Evolutionary conservation across 2,329 filamentous ascomycete species (phyloP).

Genomic region (Apiospora hydei): DNA sequence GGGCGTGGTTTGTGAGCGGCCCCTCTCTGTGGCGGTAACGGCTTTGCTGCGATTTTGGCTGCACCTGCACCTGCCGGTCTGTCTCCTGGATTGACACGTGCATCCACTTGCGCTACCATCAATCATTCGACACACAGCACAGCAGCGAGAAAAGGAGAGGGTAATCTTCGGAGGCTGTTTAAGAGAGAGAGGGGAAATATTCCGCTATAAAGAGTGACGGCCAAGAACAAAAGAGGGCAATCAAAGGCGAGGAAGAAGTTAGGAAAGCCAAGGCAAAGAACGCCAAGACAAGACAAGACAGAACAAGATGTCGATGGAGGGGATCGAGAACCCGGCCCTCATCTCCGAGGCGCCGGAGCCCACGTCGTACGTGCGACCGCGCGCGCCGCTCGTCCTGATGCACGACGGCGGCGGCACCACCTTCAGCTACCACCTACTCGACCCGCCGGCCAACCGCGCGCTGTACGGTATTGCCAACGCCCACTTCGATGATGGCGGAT

Average conservation of each 20-base stretch:
- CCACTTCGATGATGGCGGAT: conserved; percentile 53
- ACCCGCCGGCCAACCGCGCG: conserved; percentile 51
- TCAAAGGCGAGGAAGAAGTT: background rate
- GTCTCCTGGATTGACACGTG: background rate
- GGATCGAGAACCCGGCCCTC: conserved; percentile 37
- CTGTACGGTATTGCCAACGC: conserved; percentile 65
- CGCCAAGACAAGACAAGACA: background rate
- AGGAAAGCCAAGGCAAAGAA: no score
- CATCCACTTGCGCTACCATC: background rate
- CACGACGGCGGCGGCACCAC: conserved; percentile 69
- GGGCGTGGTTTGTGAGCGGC: background rate
- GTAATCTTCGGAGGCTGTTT: background rate
- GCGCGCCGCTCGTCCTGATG: conserved; percentile 60
- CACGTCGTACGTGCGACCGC: conserved; percentile 30
- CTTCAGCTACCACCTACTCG: conserved; percentile 63
- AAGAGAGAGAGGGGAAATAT: background rate
- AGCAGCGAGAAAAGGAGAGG: background rate
- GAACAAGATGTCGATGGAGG: conserved; percentile 38
- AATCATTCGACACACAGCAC: background rate
- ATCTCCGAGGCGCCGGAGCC: conserved; percentile 37
- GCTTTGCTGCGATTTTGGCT: background rate
- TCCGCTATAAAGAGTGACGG: background rate
- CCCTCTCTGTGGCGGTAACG: background rate
- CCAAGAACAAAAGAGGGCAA: background rate
- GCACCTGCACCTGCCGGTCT: background rate